Base-by-base conservation (phyloP, 108 stramenopile genomes). In the Pseudonitzschia pungens region DNA sequence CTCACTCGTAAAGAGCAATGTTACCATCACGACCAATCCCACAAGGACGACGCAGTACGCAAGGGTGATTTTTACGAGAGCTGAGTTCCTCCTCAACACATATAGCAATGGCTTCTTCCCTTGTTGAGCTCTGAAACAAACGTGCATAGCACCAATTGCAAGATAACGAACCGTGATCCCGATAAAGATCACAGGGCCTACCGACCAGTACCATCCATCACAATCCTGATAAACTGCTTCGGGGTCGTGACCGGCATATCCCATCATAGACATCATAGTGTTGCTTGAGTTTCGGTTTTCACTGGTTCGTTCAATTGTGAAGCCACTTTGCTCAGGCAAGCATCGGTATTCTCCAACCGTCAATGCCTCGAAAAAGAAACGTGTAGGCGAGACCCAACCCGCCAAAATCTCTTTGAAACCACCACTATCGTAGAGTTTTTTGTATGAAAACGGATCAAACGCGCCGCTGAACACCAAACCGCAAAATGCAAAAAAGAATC, bases 261-360 rank as follows among this genome's bases (percentile, higher is more conserved):
- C 52, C 55, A 50, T 29, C 40, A 69, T 50, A 15, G 60, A 24
- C 50, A 36, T 69, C 55, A 66, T 66, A 7, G 70, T 75, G 54
- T 29, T 45, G 28, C 27, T 56, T 41, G 57, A 18, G 41, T 36
- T 21, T 28, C 68, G 53, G 24, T 70, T 73, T 18, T 59, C 27
- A 20, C 67, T 67, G 16, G 21, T 20, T 1, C 22, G 3, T 45
- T 29, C 55, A 12, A 77, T 73, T 15, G 84, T 82, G 41, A 68
- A 85, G n/a, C 84, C 84, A 50, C 65, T 71, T 62, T 85, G 84
- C 22, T 55, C 72, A 1, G 81, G 79, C 20, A 85, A 60, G 22
- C 74, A 78, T 15, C 79, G 71, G 32, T 63, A 45, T n/a, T 54
- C 54, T 18, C 71, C 59, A 2, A 83, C 79, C 26, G 71, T 28